These are phyloP conservation scores for Dichotomocladium elegans DNA, from an alignment of 371 early-diverging fungal species.

Conservation along the genomic window DNA sequence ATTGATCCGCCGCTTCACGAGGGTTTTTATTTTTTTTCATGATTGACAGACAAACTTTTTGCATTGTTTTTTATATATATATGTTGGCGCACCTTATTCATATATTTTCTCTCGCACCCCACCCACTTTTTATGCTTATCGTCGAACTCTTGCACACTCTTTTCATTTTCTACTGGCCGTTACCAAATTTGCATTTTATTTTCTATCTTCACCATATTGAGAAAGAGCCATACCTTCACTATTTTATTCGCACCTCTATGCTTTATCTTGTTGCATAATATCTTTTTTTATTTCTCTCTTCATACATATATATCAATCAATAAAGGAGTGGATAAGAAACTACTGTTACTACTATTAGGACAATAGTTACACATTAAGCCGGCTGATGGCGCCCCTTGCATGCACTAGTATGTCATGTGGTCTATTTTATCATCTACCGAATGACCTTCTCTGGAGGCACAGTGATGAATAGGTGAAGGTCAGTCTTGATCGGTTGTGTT, in stretches of 20 bases:
- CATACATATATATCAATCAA: too few species aligned
- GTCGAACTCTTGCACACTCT: conserved; percentile 1
- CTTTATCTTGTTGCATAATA: neutral
- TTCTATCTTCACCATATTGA: neutral
- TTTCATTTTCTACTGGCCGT: conserved; percentile 7
- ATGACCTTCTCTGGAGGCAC: too few species aligned
- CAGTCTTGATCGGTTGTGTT: conserved; percentile 4
- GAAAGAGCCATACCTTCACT: neutral
- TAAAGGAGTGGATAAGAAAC: neutral
- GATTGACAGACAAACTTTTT: conserved; percentile 4
- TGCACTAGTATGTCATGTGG: neutral
- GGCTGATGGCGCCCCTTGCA: neutral
- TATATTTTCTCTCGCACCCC: neutral
- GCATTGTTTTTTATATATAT: neutral
- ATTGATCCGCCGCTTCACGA: conserved; percentile 3
- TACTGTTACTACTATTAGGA: neutral
- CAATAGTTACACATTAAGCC: too few species aligned
- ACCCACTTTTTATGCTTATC: conserved; percentile 1
- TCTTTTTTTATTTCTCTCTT: neutral
- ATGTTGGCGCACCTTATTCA: conserved; percentile 1
- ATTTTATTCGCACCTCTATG: neutral
- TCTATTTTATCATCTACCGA: neutral
- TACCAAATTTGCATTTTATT: conserved; percentile 4
- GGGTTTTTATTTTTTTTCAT: conserved; percentile 7
- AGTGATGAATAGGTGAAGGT: too few species aligned